These are phyloP conservation scores for Arthrobotrys sinensis DNA, from an alignment of 2,329 filamentous ascomycete species.

Conservation along the genomic window DNA sequence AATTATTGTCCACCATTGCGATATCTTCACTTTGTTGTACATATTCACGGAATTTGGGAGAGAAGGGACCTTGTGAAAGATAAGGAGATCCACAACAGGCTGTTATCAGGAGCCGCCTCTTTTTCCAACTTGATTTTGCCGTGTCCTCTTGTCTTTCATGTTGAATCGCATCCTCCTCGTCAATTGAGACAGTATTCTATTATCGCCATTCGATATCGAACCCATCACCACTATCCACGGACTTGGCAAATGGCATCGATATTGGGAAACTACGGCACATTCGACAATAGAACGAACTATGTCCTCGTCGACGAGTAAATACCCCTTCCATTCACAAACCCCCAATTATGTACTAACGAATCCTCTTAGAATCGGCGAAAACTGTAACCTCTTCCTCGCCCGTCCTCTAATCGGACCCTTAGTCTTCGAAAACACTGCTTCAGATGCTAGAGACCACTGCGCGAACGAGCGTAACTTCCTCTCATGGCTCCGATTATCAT, in stretches of 20 bases:
- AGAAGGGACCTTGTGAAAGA: slow-evolving; percentile 23
- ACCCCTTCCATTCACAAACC: neutral
- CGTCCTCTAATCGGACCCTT: slow-evolving; percentile 78
- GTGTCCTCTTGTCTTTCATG: neutral
- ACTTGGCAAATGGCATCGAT: slow-evolving; percentile 44
- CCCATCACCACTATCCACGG: neutral
- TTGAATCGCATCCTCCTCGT: slow-evolving; percentile 9
- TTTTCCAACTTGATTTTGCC: neutral
- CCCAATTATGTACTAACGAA: slow-evolving; percentile 13
- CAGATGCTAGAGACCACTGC: slow-evolving; percentile 83
- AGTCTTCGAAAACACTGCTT: slow-evolving; percentile 81
- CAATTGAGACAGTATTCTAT: neutral
- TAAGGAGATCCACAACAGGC: slow-evolving; percentile 3
- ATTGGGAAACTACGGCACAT: slow-evolving; percentile 54
- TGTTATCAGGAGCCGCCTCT: slow-evolving; percentile 6
- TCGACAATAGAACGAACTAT: slow-evolving; percentile 56
- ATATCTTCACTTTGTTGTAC: slow-evolving; percentile 40
- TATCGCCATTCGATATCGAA: slow-evolving; percentile 16
- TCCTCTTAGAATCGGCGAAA: slow-evolving; percentile 31
- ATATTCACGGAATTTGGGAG: slow-evolving; percentile 23
- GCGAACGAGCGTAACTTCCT: slow-evolving; percentile 87
- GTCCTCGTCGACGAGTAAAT: slow-evolving; percentile 63
- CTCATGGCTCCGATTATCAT: slow-evolving; percentile 87
- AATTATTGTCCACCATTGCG: slow-evolving; percentile 50
- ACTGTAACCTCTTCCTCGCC: slow-evolving; percentile 65